phyloP scores from a whole-genome alignment of 257 asterid genomes.

The Solanum lycopersicoides region DNA sequence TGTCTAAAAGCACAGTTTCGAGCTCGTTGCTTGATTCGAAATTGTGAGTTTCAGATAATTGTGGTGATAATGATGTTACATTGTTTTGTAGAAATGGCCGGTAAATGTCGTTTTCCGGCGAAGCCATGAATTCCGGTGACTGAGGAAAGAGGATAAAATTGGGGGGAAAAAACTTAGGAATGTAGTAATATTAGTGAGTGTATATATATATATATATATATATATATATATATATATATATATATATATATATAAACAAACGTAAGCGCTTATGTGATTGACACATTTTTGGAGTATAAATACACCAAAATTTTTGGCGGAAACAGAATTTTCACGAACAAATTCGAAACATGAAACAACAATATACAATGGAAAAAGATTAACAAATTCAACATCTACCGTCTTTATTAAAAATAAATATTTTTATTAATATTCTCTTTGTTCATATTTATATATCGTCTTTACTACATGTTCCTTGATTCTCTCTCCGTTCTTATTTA shows the following conservation, averaged over 20 bases:
- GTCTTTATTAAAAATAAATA: fast-evolving
- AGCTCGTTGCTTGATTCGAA: slow-evolving; percentile 4
- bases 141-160: neutral
- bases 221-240: too few species aligned
- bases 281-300: neutral
- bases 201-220: neutral
- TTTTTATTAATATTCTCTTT: too few species aligned
- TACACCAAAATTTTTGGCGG: too few species aligned
- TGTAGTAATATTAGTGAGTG: too few species aligned
- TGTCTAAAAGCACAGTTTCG: neutral
- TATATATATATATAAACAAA: too few species aligned
- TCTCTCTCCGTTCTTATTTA: too few species aligned
- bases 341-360: neutral
- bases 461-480: too few species aligned
- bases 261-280: neutral
- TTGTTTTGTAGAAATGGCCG: neutral
- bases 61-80: neutral
- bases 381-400: too few species aligned
- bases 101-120: neutral
- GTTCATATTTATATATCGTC: too few species aligned
- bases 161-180: neutral
- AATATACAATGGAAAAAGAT: neutral
- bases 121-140: neutral
- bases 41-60: neutral
- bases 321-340: neutral